Conservation (phyloP, 257 asterid species). For the Vinca minor region DNA sequence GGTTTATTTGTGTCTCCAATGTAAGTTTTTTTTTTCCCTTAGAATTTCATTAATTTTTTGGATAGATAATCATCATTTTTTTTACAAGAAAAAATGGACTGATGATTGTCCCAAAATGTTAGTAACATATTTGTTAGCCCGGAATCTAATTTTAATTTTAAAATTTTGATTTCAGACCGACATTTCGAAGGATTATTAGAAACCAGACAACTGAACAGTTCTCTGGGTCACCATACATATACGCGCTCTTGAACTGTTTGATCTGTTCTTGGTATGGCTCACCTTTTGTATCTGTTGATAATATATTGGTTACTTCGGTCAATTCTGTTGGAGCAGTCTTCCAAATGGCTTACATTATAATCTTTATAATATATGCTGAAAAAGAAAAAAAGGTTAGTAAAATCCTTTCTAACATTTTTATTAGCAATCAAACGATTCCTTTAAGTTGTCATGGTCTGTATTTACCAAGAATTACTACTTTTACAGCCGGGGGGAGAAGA, state of each 20-base stretch:
- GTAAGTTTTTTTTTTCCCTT: slow-evolving; percentile 42
- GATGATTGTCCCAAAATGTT: not conserved
- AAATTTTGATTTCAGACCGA: slow-evolving; percentile 48
- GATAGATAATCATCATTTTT: not conserved
- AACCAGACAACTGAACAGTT: slow-evolving; percentile 66
- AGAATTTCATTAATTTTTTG: not conserved
- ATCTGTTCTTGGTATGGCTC: slow-evolving; percentile 82
- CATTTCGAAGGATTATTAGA: slow-evolving; percentile 54
- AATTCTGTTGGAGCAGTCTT: slow-evolving; percentile 66
- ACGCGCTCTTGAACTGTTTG: slow-evolving; percentile 67
- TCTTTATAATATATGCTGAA: slow-evolving; percentile 50
- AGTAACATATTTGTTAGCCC: not conserved
- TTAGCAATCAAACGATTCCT: not conserved
- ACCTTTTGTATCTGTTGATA: slow-evolving; percentile 58
- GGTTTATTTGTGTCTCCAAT: slow-evolving; percentile 72
- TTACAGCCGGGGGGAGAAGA: no score
- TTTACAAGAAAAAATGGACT: not conserved
- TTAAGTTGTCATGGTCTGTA: not conserved
- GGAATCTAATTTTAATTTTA: not conserved
- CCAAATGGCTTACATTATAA: slow-evolving; percentile 51
- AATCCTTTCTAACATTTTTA: not conserved
- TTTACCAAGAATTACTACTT: no score
- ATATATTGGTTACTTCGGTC: slow-evolving; percentile 57
- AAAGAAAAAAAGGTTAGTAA: slow-evolving; percentile 35
- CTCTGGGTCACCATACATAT: slow-evolving; percentile 73